A percentile compares a stretch with the other conserved stretches of the same genome.
Conservation (phyloP, 108 stramenopile species). For the Fistulifera solaris region DNA sequence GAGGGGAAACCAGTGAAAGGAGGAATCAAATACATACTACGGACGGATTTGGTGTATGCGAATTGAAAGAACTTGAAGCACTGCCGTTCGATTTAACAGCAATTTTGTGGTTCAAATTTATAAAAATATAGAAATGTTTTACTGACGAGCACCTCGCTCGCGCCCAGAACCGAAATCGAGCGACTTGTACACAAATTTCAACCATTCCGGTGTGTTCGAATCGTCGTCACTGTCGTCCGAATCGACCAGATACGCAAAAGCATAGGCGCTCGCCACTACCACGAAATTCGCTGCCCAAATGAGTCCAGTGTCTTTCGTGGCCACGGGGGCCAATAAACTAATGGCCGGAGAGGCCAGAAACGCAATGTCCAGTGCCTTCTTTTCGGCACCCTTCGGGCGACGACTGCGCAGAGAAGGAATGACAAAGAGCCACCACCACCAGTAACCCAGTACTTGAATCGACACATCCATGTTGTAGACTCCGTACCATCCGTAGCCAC, state of each 20-base stretch:
- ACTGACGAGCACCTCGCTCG: slow-evolving; percentile 55
- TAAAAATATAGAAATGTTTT: no score
- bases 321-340: slow-evolving; percentile 75
- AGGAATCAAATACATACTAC: slow-evolving; percentile 80
- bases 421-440: slow-evolving; percentile 98
- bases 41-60: slow-evolving; percentile 61
- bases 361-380: slow-evolving; percentile 91
- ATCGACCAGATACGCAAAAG: slow-evolving; percentile 37
- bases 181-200: slow-evolving; percentile 81
- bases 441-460: slow-evolving; percentile 89
- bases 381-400: slow-evolving; percentile 81
- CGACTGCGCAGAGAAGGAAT: slow-evolving; percentile 86
- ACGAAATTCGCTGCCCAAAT: slow-evolving; percentile 83
- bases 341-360: slow-evolving; percentile 88
- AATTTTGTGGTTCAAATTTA: no score
- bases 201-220: slow-evolving; percentile 55
- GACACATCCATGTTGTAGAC: slow-evolving; percentile 61
- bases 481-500: slow-evolving; percentile 61
- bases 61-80: slow-evolving; percentile 3
- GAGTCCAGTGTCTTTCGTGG: slow-evolving; percentile 81
- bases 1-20: slow-evolving; percentile 73
- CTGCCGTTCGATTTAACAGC: no score
- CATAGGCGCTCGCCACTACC: slow-evolving; percentile 67
- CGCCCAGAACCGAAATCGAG: slow-evolving; percentile 83
- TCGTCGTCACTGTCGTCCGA: slow-evolving; percentile 23